phyloP scores from a whole-genome alignment of 371 early-diverging fungal genomes.

The Saksenaea vasiformis region DNA sequence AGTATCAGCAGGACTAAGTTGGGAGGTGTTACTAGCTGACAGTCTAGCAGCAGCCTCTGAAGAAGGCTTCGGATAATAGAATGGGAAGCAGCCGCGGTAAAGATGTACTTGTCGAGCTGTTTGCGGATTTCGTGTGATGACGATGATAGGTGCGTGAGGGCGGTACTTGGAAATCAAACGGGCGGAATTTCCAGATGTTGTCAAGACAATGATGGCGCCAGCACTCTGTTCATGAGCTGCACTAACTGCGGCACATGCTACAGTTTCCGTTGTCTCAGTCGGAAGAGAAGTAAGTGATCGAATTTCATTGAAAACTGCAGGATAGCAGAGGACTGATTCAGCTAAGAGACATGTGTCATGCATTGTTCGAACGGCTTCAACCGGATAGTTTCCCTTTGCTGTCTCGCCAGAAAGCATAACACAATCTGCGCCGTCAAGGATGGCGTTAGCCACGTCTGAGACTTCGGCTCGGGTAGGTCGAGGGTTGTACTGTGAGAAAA shows the following conservation, averaged over 20 bases:
- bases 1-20: constrained; percentile 35
- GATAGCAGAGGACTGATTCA: constrained; percentile 78
- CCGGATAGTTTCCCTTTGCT: constrained; percentile 88
- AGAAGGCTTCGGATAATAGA: constrained; percentile 70
- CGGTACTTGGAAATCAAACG: constrained; percentile 94
- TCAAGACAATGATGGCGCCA: constrained; percentile 86
- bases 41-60: constrained; percentile 25
- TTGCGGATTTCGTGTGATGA: constrained; percentile 82
- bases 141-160: constrained; percentile 89
- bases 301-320: constrained; percentile 80
- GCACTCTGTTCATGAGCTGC: constrained; percentile 85
- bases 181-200: constrained; percentile 82
- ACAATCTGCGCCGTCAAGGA: constrained; percentile 96
- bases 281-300: constrained; percentile 75
- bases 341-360: constrained; percentile 74
- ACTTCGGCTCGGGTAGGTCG: constrained; percentile 99
- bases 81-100: constrained; percentile 91
- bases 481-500: constrained; percentile 70
- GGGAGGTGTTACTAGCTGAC: constrained; percentile 18
- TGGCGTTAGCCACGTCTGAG: constrained; percentile 98
- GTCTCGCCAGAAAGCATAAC: constrained; percentile 99
- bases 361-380: constrained; percentile 80
- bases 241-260: constrained; percentile 92
- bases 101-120: constrained; percentile 91
- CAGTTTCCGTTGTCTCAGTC: constrained; percentile 87